Base-by-base conservation (phyloP, 73 alveolate genomes). In the Paramecium tetraurelia region DNA sequence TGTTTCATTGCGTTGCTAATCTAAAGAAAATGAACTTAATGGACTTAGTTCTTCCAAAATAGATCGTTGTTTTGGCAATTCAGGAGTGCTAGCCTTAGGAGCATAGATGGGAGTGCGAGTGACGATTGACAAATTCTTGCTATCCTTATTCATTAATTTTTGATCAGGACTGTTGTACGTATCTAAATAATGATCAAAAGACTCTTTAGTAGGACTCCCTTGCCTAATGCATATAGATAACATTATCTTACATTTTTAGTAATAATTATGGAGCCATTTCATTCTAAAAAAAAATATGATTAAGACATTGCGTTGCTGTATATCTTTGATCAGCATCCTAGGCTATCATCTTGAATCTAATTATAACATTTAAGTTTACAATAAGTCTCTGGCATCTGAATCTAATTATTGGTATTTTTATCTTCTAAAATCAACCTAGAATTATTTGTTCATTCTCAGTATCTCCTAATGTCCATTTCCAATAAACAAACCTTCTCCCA, bases 91-190 rank as follows among this genome's bases (percentile, higher is more conserved):
- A 4, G 76, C 75, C 24, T 48, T 41, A 44, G 90, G 90, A 7
- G 90, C 90, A 80, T 80, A 80, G 7, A 80, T 22, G n/a, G 90
- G 90, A 44, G 90, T 80, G 4, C 90, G 46, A 41, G 90, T 80
- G 5, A 80, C 90, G 10, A 80, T 44, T 43, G 90, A 80, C 22
- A 44, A 41, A 5, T 63, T 40, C 21, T 80, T 46, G 4, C 53
- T 80, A n/a, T 43, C 57, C 29, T 48, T 43, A 14, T 43, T 80
- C 90, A 44, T 44, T 46, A 44, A 35, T 46, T 44, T 80, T 46
- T 31, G 8, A 80, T 41, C 70, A 24, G 90, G 90, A 80, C 63
- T 31, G 20, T 80, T 48, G 10, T 41, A 41, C 11, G 72, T 43
- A 43, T 44, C 43, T 48, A 80, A 3, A 80, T 80, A 44, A 10